Evolutionary conservation across 768 basidiomycete genomes (phyloP), one percentile per base, ranked within the genome.

Genomic region (Lenzites betulinus): DNA sequence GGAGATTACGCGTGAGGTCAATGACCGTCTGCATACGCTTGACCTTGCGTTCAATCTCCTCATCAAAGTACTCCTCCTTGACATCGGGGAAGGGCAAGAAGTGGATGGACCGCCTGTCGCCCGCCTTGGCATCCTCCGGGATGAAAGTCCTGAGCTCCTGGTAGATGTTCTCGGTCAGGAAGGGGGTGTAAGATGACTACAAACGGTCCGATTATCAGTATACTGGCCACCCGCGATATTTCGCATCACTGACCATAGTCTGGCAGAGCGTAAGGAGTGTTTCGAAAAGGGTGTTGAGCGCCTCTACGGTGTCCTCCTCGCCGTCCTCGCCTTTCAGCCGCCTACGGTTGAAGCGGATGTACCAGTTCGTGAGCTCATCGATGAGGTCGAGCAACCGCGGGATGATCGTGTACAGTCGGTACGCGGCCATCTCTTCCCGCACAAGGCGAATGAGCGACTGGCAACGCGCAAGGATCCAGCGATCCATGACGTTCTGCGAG

Each of bases 341-440:
- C 66, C 89, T 89, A 44, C 97, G 88, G 76, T 99, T 99, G 79
- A 98, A 98, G 49, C 97, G 93, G 71, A 99, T 98, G 76, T 99
- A 99, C 95, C 95, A 98, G 72, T 99, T 99, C 22, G 97, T 99
- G 60, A 98, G 81, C 74, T 98, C 97, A 66, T 96, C 93, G 30
- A 99, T 83, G 59, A 99, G 87, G 64, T 92, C 90, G 59, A 98
- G 79, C 42, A 98, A 79, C 35, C 93, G 86, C n/a, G 95, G 95
- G 63, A 98, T 93, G 78, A 99, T 91, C 64, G 94, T 98, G 77
- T 98, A 98, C 15, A 99, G 83, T 64, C 95, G 85, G 76, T 99
- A 99, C 18, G 95, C 93, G 13, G 90, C 89, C 97, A 98, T 99
- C 78, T 99, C 96, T 70, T 89, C 81, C 61, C 86, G 85, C 60